Conservation (phyloP, 345 rosid genomes). For the Acer yangbiense region DNA sequence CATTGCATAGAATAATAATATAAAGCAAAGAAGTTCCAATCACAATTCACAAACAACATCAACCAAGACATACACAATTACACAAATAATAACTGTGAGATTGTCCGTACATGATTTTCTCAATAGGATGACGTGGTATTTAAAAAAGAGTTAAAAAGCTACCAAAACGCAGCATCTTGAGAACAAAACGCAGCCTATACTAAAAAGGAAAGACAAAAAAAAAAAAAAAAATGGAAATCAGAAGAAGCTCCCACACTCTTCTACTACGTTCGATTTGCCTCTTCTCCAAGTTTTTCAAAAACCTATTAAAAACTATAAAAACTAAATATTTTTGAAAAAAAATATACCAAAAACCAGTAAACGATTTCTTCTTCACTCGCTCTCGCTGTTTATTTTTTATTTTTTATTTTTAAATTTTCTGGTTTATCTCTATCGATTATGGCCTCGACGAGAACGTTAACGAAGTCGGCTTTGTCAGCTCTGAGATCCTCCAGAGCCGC, state of each 20-base stretch:
- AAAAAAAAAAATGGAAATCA: neutral
- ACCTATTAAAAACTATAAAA: neutral
- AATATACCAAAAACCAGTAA: no score
- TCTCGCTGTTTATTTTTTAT: neutral
- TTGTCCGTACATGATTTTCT: no score
- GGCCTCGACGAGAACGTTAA: slow-evolving; percentile 45
- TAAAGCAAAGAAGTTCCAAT: no score
- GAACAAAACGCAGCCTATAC: neutral
- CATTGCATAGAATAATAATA: neutral
- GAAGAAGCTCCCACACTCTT: slow-evolving; percentile 21
- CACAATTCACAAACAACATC: no score
- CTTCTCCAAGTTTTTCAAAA: slow-evolving; percentile 4
- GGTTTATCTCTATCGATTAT: slow-evolving; percentile 1
- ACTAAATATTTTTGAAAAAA: no score
- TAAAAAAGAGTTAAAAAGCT: neutral
- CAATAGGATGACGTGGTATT: no score
- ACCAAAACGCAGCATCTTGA: neutral
- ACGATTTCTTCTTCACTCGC: no score
- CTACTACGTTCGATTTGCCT: slow-evolving; percentile 31
- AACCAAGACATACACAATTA: no score
- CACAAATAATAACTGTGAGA: no score
- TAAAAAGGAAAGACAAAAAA: no score
- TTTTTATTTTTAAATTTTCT: neutral
- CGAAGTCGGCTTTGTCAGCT: slow-evolving; percentile 34
- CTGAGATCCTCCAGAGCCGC: no score